Evolutionary conservation across 345 rosid species (phyloP).

Genomic region (Syzygium jambos): DNA sequence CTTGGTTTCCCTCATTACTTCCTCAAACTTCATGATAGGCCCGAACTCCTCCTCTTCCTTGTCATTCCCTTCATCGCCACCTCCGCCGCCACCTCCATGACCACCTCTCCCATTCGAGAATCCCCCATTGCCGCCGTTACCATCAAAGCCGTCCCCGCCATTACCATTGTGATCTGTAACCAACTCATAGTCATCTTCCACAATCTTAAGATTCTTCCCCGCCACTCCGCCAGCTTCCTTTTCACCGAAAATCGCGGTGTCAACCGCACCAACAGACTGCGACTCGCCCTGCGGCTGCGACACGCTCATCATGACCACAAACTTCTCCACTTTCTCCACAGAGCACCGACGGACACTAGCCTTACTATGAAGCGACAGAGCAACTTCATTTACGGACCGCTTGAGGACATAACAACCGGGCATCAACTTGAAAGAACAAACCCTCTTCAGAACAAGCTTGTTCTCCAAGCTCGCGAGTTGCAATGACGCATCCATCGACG

Average conservation of each 20-base stretch:
- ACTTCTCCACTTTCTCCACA: slow-evolving; percentile 21
- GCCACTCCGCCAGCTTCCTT: neutral
- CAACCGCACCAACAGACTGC: slow-evolving; percentile 9
- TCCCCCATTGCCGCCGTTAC: slow-evolving; percentile 12
- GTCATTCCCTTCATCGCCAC: slow-evolving; percentile 26
- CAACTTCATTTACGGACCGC: slow-evolving; percentile 2
- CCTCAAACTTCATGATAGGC: slow-evolving; percentile 64
- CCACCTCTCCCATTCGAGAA: neutral
- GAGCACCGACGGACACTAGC: slow-evolving; percentile 7
- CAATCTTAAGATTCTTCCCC: neutral
- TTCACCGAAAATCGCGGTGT: slow-evolving; percentile 7
- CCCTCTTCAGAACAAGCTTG: slow-evolving; percentile 5
- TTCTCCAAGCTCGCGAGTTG: slow-evolving; percentile 16
- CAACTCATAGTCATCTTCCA: neutral
- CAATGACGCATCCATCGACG: slow-evolving; percentile 18
- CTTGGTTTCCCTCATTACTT: slow-evolving; percentile 61
- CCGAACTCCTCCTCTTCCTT: slow-evolving; percentile 73
- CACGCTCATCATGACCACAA: slow-evolving; percentile 21
- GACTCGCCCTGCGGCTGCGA: slow-evolving; percentile 26
- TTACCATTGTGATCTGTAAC: neutral
- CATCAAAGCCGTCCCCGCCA: slow-evolving; percentile 18
- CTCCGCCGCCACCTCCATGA: slow-evolving; percentile 23
- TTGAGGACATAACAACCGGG: slow-evolving; percentile 2
- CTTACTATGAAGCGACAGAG: neutral
- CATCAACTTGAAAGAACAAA: neutral